Base-by-base conservation (phyloP, 106 monocot species). In the Vanilla planifolia region DNA sequence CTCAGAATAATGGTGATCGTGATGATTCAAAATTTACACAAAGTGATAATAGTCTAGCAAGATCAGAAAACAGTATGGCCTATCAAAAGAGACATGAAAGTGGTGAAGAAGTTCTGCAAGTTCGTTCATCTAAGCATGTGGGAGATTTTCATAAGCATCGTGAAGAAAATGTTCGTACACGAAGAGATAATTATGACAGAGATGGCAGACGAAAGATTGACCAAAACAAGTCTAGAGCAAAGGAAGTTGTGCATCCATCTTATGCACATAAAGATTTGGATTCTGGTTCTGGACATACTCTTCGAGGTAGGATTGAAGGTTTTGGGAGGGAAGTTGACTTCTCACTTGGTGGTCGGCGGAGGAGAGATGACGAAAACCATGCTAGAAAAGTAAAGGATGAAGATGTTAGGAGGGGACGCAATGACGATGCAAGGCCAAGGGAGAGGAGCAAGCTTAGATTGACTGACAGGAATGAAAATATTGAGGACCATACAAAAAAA, bases 321-420 rank as follows among this genome's bases (percentile, higher is more conserved):
- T 74, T 69, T 71, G 92, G 88, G 51, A 88, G 73, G 74, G 90
- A 90, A 40, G 60, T 61, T 51, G 71, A 70, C 57, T 10, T 19
- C 51, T 53, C 64, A 16, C 27, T 48, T 59, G 50, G 66, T 66
- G 30, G 36, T 67, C 57, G 72, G 69, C 83, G 70, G 5, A 86
- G 69, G 63, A 85, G 78, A 66, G 88, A 92, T 42, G 81, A 75
- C 32, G 70, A 77, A 33, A 20, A 32, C 60, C 69, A 68, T 64
- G 48, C 40, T 22, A 82, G 82, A 80, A 71, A 80, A 41, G 15
- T 62, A 48, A 84, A 78, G 74, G 92, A 79, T 60, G 80, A 83
- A 77, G 77, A 92, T 21, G 47, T 65, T 37, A 86, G 74, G 51
- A 25, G 67, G 35, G 76, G 73, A 3, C 55, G 32, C 37, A 67